A percentile compares a stretch with the other conserved stretches of the same genome.
Evolutionary conservation across 306 rosid species (phyloP).

Genomic region (Macrotyloma uniflorum): DNA sequence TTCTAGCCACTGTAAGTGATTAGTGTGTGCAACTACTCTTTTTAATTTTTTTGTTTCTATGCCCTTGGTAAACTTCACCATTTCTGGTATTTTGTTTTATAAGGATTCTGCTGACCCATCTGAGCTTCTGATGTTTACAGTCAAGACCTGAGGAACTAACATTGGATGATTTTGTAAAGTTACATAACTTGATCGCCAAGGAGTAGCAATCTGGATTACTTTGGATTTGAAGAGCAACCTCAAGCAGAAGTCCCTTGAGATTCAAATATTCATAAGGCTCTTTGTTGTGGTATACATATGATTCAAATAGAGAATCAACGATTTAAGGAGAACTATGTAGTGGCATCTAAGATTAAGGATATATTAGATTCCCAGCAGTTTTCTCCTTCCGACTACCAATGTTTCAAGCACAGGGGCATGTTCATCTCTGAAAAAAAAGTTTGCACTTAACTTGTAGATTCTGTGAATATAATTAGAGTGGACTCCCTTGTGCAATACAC

Average conservation of each 20-base stretch:
- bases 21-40: not conserved
- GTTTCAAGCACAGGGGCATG: constrained; percentile 9
- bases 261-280: not conserved
- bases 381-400: constrained; percentile 26
- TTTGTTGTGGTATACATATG: constrained; percentile 15
- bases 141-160: constrained; percentile 89
- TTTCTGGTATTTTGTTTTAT: constrained; percentile 17
- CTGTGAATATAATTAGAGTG: not conserved
- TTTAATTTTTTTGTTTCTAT: not conserved
- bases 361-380: constrained; percentile 17
- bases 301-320: not conserved
- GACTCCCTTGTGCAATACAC: constrained; percentile 10
- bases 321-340: constrained; percentile 1
- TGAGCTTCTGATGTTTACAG: constrained; percentile 43
- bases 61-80: not conserved
- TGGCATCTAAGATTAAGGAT: not conserved
- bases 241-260: constrained; percentile 2
- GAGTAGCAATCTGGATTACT: constrained; percentile 34
- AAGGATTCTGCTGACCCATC: constrained; percentile 10
- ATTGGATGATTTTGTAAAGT: constrained; percentile 66
- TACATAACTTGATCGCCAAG: constrained; percentile 67
- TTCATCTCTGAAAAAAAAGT: constrained; percentile 2
- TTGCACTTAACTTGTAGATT: not conserved
- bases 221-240: constrained; percentile 28
- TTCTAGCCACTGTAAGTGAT: constrained; percentile 66